Percentiles rank a stretch among this genome's conserved stretches.
Conservation (phyloP, 805 yeast genomes). For the Yarrowia hollandica region DNA sequence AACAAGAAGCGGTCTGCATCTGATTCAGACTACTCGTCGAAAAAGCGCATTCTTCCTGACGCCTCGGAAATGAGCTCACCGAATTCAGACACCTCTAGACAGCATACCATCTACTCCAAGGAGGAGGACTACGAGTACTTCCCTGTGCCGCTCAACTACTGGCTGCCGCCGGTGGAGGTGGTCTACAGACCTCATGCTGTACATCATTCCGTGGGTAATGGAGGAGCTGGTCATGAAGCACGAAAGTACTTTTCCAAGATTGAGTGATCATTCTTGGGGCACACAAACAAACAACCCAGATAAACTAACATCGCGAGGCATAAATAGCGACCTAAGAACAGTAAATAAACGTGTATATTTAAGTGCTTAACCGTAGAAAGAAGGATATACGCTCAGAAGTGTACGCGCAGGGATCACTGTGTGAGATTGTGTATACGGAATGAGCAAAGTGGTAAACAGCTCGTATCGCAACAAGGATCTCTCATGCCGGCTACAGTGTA, state of each 20-base stretch:
- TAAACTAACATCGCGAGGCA: constrained; percentile 27
- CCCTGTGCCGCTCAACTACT: constrained; percentile 53
- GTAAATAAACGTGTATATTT: constrained; percentile 5
- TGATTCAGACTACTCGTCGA: constrained; percentile 21
- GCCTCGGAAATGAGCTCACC: constrained; percentile 1
- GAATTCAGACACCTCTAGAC: constrained; percentile 2
- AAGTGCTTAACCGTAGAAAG: too few relatives aligned
- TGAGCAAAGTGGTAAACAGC: too few relatives aligned
- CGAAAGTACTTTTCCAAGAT: constrained; percentile 19
- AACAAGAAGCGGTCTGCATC: constrained; percentile 8
- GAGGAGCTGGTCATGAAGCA: constrained; percentile 5
- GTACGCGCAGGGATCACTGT: too few relatives aligned
- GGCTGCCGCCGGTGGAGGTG: constrained; percentile 55
- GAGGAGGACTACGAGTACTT: constrained; percentile 49
- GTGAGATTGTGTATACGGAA: too few relatives aligned
- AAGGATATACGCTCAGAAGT: too few relatives aligned
- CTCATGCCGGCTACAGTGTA: too few relatives aligned
- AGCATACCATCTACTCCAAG: constrained; percentile 22
- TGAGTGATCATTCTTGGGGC: not conserved
- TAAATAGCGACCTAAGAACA: constrained; percentile 13
- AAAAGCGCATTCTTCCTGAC: not conserved
- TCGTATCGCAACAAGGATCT: too few relatives aligned
- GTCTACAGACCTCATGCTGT: constrained; percentile 58
- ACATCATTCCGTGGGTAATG: constrained; percentile 43
- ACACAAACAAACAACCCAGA: constrained; percentile 19